A percentile compares a stretch with the other conserved stretches of the same genome.
phyloP scores from a whole-genome alignment of 163 green algal species.

The Scenedesmus sp. region DNA sequence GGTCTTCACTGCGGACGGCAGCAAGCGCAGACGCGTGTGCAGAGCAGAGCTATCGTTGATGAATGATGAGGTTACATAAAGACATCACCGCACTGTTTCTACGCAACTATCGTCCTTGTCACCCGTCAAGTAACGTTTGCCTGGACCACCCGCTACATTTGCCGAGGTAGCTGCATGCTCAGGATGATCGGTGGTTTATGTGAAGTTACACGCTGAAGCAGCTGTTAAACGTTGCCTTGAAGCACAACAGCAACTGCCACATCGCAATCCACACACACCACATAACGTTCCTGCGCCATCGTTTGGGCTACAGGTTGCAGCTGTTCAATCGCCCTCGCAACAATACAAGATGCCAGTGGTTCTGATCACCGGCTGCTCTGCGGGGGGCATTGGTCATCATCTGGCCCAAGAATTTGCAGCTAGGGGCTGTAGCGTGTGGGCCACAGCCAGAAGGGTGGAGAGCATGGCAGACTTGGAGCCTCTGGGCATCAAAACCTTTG shows the following conservation, averaged over 20 bases:
- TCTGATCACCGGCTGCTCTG: constrained; percentile 29
- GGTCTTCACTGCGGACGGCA: not conserved
- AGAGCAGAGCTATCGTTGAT: too few species aligned
- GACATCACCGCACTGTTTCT: not conserved
- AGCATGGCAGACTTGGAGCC: constrained; percentile 51
- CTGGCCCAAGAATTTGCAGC: constrained; percentile 42
- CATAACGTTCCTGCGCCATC: not conserved
- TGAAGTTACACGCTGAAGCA: too few species aligned
- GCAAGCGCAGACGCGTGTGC: too few species aligned
- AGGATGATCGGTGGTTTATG: not conserved
- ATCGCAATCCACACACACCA: not conserved
- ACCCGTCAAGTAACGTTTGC: constrained; percentile 3
- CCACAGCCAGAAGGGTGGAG: constrained; percentile 59
- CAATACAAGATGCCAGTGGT: not conserved
- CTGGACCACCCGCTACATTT: not conserved
- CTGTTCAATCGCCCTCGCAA: not conserved
- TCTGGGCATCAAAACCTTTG: constrained; percentile 30
- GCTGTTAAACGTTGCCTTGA: not conserved
- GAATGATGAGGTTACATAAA: too few species aligned
- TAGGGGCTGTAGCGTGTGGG: constrained; percentile 64
- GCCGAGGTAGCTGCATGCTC: not conserved
- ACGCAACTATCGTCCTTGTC: not conserved
- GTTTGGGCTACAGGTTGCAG: not conserved
- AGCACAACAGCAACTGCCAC: not conserved
- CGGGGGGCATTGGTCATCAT: constrained; percentile 40